Conservation (phyloP, 2,329 filamentous ascomycete genomes). For the Ophiostoma angusticollis region DNA sequence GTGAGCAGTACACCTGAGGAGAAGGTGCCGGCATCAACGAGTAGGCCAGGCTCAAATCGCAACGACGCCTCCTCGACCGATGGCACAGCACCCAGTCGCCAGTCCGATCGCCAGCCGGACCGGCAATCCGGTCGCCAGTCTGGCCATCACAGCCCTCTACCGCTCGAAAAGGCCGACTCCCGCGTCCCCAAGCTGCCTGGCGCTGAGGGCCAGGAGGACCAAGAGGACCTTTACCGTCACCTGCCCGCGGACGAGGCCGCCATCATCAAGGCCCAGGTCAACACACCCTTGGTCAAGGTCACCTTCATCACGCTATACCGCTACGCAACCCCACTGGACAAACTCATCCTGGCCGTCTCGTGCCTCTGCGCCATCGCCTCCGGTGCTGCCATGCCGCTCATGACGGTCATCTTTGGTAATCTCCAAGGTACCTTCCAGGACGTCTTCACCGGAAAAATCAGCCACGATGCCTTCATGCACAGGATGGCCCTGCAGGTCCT, state of each 20-base stretch:
- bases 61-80: conserved; percentile 24
- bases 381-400: conserved; percentile 60
- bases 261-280: conserved; percentile 56
- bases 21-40: conserved; percentile 6
- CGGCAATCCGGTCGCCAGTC: conserved; percentile 1
- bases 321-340: conserved; percentile 54
- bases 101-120: conserved; percentile 1
- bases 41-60: conserved; percentile 24
- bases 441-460: conserved; percentile 39
- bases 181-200: conserved; percentile 22
- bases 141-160: background rate
- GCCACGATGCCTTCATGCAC: conserved; percentile 42
- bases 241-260: conserved; percentile 52
- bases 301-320: conserved; percentile 55
- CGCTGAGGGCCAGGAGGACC: conserved; percentile 13
- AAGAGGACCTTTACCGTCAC: conserved; percentile 43
- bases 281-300: conserved; percentile 49
- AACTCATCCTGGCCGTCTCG: conserved; percentile 49
- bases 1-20: conserved; percentile 11
- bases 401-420: conserved; percentile 71
- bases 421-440: conserved; percentile 59
- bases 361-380: conserved; percentile 49
- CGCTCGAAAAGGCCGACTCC: conserved; percentile 31
- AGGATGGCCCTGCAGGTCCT: conserved; percentile 53
- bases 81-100: no score